Conservation (phyloP, 371 early-diverging fungal genomes). For the Amoeboaphelidium protococcarum region DNA sequence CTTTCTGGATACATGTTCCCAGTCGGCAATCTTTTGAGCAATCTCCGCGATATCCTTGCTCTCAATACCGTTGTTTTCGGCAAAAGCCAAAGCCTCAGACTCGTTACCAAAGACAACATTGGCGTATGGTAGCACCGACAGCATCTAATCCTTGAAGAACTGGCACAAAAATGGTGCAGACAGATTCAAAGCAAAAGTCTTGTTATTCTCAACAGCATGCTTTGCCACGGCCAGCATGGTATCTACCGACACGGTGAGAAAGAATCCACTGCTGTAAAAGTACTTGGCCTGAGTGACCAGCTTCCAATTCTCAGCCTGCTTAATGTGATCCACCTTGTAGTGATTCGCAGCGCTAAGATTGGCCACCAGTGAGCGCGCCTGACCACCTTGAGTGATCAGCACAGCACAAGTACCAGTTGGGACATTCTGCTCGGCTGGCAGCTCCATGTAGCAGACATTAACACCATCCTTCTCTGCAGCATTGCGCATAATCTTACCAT, state of each 20-base stretch:
- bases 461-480: constrained; percentile 67
- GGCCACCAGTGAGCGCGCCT: constrained; percentile 50
- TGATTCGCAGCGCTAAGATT: constrained; percentile 79
- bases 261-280: constrained; percentile 79
- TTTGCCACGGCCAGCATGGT: constrained; percentile 53
- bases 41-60: constrained; percentile 33
- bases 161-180: constrained; percentile 82
- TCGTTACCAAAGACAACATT: constrained; percentile 87
- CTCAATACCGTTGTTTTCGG: constrained; percentile 24
- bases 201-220: constrained; percentile 50
- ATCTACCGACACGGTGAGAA: constrained; percentile 58
- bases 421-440: no score
- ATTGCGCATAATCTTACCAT: constrained; percentile 31
- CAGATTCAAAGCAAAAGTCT: constrained; percentile 61
- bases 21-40: constrained; percentile 45
- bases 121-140: constrained; percentile 46
- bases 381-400: constrained; percentile 44
- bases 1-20: constrained; percentile 37
- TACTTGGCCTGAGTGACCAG: constrained; percentile 58
- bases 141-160: constrained; percentile 62
- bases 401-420: constrained; percentile 87
- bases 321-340: constrained; percentile 40
- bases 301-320: constrained; percentile 48
- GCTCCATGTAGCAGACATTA: constrained; percentile 45
- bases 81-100: constrained; percentile 64